Evolutionary conservation across 768 basidiomycete genomes (phyloP).

Genomic region (Collybia mongolica): DNA sequence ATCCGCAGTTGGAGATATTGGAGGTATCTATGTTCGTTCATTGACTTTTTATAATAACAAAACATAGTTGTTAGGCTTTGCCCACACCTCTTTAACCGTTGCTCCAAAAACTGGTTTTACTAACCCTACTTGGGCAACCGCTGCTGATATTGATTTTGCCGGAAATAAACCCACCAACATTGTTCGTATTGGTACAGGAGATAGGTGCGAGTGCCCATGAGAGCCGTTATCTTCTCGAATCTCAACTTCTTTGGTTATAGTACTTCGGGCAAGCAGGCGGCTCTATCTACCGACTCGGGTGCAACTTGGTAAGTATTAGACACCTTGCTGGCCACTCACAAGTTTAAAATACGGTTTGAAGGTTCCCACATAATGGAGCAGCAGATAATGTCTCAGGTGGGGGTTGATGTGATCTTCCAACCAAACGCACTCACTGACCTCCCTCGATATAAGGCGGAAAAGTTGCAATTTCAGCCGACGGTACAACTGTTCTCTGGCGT

Average conservation of each 20-base stretch:
- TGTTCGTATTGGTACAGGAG: slow-evolving; percentile 52
- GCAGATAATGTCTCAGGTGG: slow-evolving; percentile 41
- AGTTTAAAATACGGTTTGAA: slow-evolving; percentile 9
- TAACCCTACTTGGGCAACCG: slow-evolving; percentile 48
- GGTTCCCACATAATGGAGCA: slow-evolving; percentile 55
- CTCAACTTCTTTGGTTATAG: slow-evolving; percentile 15
- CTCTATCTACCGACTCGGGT: slow-evolving; percentile 54
- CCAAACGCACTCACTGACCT: neutral
- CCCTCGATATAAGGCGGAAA: slow-evolving; percentile 29
- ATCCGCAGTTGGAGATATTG: slow-evolving; percentile 54
- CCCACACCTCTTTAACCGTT: slow-evolving; percentile 39
- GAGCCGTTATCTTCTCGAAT: neutral
- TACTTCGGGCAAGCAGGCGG: slow-evolving; percentile 51
- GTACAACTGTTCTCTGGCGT: slow-evolving; percentile 58
- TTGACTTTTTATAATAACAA: too few relatives aligned
- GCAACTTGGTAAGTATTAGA: slow-evolving; percentile 40
- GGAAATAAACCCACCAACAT: slow-evolving; percentile 48
- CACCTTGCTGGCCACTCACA: neutral
- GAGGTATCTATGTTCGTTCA: slow-evolving; percentile 29
- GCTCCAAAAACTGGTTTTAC: slow-evolving; percentile 37
- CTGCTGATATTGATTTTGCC: slow-evolving; percentile 52
- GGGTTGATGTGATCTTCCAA: slow-evolving; percentile 2
- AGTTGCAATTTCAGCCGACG: slow-evolving; percentile 51
- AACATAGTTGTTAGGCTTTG: slow-evolving; percentile 35
- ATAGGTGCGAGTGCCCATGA: slow-evolving; percentile 28